Base-by-base conservation (phyloP, 164 flowering plant species). In the Umbellularia californica region DNA sequence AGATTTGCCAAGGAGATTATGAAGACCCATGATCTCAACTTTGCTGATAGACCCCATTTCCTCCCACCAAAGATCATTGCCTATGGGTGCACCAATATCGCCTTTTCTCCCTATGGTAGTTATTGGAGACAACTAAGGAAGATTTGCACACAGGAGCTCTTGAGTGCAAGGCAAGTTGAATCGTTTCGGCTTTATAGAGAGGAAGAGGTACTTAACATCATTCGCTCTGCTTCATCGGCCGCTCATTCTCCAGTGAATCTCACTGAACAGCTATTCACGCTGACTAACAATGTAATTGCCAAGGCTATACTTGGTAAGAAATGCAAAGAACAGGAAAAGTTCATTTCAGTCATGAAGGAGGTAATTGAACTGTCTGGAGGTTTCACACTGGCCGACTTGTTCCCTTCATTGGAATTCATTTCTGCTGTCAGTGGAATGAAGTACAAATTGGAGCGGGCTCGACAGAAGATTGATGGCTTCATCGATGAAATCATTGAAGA, bases 51-150 rank as follows among this genome's bases (percentile, higher is more conserved):
- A 64, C 77, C 79, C 2, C 20, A 68, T n/a, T 55, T 72, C 28
- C 62, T 76, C 24, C 67, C 68, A 7, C 28, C 71, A 1, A 72
- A 47, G 62, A 70, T 70, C n/a, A 24, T 74, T 27, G 5, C 70
- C 11, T 77, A 77, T 64, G 78, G 70, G 22, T 75, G 51, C 19
- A 52, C 50, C 27, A 58, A 72, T 65, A 66, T 83, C 2, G 76
- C 60, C 15, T 81, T 81, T 50, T 24, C 88, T 15, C 86, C 86
- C 3, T 85, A 75, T 58, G 83, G 85, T 9, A 74, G 68, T 25
- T 82, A 78, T 65, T 85, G 87, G 87, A 73, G 83, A 35, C 82
- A 83, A 20, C 27, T 85, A 33, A 64, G 82, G 3, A 85, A 79
- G 70, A 77, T 85, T 72, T 81, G 82, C 73, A 58, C 65, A 1